phyloP scores from a whole-genome alignment of 225 moss, liverwort and hornwort species.

The Physcomitrium patens region DNA sequence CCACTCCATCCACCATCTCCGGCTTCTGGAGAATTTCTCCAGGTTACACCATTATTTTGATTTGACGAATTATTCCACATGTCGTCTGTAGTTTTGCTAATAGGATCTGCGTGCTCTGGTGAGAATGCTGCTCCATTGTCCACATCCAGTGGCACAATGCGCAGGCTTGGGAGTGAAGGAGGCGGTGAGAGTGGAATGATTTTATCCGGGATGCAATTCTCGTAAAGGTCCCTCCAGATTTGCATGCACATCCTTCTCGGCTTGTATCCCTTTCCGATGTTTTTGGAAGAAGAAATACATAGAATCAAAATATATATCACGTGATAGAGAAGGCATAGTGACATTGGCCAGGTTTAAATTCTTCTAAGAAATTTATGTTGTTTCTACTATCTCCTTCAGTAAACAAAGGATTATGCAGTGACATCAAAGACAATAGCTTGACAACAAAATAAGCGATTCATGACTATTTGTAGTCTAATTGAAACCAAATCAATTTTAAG shows the following conservation, averaged over 20 bases:
- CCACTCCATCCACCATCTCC: constrained; percentile 33
- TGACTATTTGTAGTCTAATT: background rate
- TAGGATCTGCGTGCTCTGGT: constrained; percentile 39
- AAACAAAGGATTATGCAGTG: no score
- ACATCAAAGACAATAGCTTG: background rate
- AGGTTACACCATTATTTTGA: constrained; percentile 28
- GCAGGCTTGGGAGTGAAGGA: constrained; percentile 42
- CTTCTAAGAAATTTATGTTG: no score
- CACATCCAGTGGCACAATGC: constrained; percentile 13
- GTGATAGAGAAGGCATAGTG: constrained; percentile 2
- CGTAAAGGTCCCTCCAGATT: constrained; percentile 58
- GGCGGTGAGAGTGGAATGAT: constrained; percentile 44
- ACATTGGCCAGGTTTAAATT: no score
- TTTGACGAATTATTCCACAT: constrained; percentile 25
- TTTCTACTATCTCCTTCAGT: no score
- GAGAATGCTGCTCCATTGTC: constrained; percentile 53
- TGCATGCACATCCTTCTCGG: constrained; percentile 45
- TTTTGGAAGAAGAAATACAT: constrained; percentile 38
- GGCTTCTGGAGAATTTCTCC: constrained; percentile 17
- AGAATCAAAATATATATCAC: constrained; percentile 11
- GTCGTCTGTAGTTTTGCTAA: constrained; percentile 21
- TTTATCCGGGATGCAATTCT: constrained; percentile 57
- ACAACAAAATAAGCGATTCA: background rate
- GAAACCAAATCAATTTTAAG: constrained; percentile 8
- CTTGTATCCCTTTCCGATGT: constrained; percentile 11